Conservation (phyloP, 371 early-diverging fungal species). For the Mortierella sp. region DNA sequence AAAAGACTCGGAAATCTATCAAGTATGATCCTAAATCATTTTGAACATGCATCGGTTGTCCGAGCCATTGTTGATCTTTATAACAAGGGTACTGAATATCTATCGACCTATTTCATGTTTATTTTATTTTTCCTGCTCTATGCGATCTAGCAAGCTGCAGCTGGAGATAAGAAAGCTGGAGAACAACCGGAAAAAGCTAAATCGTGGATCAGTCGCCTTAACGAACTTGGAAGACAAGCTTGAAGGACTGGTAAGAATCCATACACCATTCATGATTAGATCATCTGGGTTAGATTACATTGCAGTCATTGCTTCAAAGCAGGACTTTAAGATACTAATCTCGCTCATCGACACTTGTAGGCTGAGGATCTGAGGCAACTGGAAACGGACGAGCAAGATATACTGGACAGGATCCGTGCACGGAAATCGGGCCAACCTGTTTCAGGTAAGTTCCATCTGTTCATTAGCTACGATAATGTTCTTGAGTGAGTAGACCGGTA, state of each 20-base stretch:
- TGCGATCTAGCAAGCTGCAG: constrained; percentile 49
- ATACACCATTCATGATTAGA: constrained; percentile 22
- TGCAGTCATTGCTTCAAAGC: too few species aligned
- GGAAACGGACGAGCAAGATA: constrained; percentile 60
- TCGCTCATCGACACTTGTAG: constrained; percentile 15
- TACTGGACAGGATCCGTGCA: constrained; percentile 54
- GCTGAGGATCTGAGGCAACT: constrained; percentile 52
- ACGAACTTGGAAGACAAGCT: constrained; percentile 34
- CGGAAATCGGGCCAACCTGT: constrained; percentile 23
- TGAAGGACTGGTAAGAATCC: constrained; percentile 14
- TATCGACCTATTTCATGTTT: neutral
- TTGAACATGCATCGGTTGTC: constrained; percentile 5
- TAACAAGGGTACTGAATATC: neutral
- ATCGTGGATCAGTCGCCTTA: constrained; percentile 33
- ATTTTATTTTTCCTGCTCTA: constrained; percentile 34
- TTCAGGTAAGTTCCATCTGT: constrained; percentile 21
- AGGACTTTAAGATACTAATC: too few species aligned
- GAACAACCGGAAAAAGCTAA: constrained; percentile 32
- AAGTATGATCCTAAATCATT: constrained; percentile 37
- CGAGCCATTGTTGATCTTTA: neutral
- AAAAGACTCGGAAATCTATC: constrained; percentile 59
- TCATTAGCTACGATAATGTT: constrained; percentile 31
- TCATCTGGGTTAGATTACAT: too few species aligned
- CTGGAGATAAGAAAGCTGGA: constrained; percentile 57
- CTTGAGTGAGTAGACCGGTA: neutral